Evolutionary conservation across 225 moss, liverwort and hornwort genomes (phyloP).

Genomic region (Sphagnum tenellum): DNA sequence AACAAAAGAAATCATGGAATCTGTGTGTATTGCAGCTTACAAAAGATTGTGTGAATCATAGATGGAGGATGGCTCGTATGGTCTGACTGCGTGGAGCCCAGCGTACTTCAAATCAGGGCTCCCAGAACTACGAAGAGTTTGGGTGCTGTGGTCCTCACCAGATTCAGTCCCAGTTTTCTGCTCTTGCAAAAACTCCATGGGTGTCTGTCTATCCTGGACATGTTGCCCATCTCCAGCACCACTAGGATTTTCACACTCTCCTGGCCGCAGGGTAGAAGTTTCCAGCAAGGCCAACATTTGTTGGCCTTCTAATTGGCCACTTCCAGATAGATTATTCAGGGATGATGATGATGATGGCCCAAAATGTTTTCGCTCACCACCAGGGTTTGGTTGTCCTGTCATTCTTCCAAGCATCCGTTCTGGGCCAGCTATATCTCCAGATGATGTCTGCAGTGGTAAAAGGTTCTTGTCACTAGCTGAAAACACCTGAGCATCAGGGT

Average conservation of each 20-base stretch:
- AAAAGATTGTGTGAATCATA: slow-evolving; percentile 84
- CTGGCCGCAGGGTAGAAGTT: slow-evolving; percentile 27
- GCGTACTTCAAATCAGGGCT: slow-evolving; percentile 80
- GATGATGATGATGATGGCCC: slow-evolving; percentile 34
- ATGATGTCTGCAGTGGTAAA: slow-evolving; percentile 37
- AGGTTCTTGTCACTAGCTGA: slow-evolving; percentile 56
- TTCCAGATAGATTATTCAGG: slow-evolving; percentile 26
- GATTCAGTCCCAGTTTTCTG: slow-evolving; percentile 51
- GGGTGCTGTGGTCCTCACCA: slow-evolving; percentile 55
- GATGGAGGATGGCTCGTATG: slow-evolving; percentile 64
- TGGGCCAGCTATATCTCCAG: slow-evolving; percentile 58
- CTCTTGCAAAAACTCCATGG: slow-evolving; percentile 81
- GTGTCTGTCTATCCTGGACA: slow-evolving; percentile 36
- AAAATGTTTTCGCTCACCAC: slow-evolving; percentile 37
- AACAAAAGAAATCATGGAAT: slow-evolving; percentile 35
- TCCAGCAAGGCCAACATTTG: slow-evolving; percentile 58
- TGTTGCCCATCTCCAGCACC: slow-evolving; percentile 22
- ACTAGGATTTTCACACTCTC: slow-evolving; percentile 27
- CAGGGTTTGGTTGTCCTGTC: slow-evolving; percentile 43
- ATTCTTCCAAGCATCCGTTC: slow-evolving; percentile 82
- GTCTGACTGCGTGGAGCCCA: slow-evolving; percentile 74
- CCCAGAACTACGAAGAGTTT: slow-evolving; percentile 46
- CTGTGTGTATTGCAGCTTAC: slow-evolving; percentile 45
- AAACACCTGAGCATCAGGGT: slow-evolving; percentile 58
- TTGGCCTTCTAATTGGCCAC: slow-evolving; percentile 55